phyloP scores from a whole-genome alignment of 345 rosid genomes.

The Dipteronia sinensis region DNA sequence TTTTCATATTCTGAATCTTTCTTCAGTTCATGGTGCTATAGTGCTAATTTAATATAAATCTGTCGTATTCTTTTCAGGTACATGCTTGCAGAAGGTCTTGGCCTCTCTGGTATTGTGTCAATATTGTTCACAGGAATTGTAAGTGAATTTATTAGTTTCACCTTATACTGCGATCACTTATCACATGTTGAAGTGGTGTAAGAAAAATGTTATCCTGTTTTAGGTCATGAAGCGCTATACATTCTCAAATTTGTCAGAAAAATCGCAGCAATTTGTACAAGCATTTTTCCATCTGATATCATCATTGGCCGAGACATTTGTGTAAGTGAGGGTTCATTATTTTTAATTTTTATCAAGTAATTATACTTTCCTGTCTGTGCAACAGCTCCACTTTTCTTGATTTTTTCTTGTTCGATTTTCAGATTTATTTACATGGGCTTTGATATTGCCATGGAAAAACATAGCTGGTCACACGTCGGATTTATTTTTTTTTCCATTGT shows the following conservation, averaged over 20 bases:
- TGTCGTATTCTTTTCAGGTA: constrained; percentile 49
- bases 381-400: constrained; percentile 16
- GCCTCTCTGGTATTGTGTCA: constrained; percentile 97
- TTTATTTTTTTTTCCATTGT: constrained; percentile 96
- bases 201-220: constrained; percentile 17
- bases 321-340: constrained; percentile 45
- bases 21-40: neutral
- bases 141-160: constrained; percentile 34
- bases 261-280: constrained; percentile 89
- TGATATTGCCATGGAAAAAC: constrained; percentile 98
- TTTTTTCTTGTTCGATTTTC: constrained; percentile 37
- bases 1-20: constrained; percentile 5
- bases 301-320: constrained; percentile 95
- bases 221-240: constrained; percentile 98
- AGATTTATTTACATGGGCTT: constrained; percentile 99
- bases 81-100: constrained; percentile 99
- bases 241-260: constrained; percentile 89
- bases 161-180: neutral
- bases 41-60: constrained; percentile 6
- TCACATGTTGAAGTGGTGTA: constrained; percentile 18
- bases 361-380: constrained; percentile 12
- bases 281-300: constrained; percentile 95
- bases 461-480: constrained; percentile 97
- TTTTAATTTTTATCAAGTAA: constrained; percentile 10
- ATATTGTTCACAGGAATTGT: constrained; percentile 97